Evolutionary conservation across 1,139 yeast genomes (phyloP), one percentile per base, ranked within the genome.

Genomic region (Arxiozyma heterogenica): DNA sequence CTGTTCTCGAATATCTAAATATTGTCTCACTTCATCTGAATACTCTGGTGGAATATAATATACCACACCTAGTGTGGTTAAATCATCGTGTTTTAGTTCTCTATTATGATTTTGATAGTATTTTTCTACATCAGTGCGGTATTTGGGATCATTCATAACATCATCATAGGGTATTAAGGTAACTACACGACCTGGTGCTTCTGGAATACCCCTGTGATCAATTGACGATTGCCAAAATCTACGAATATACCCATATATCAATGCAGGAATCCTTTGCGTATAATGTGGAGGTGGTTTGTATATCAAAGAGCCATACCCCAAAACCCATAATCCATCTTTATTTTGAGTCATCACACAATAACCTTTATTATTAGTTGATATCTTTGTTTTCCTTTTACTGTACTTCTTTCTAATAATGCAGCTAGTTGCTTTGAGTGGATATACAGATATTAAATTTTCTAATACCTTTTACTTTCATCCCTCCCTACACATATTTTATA

Each of bases 141-240:
- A 75, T 54, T 71, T 60, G 20, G 64, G 56, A 64, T 76, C 57
- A 49, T 60, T 47, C 51, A 72, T 73, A 63, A 89, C 73, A 63
- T 84, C 81, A 45, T 76, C 71, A 59, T 78, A 68, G 54, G 86
- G 80, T 0, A 91, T 73, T 49, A 91, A 73, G 0, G 97, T 91
- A 2, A 81, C 96, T 1, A 91, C 97, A 48, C 97, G 71, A 0
- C 98, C 98, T 0, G 96, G 96, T 11, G 72, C 68, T 54, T 81
- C 87, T 0, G 89, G 89, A 0, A 95, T 86, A 0, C 98, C 98
- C 53, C 98, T 72, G 67, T 91, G 96, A 68, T 91, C 98, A 22
- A 84, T 81, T 7, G 94, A 84, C 46, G 88, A 80, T 70, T 90
- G 96, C 97, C 97, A 91, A 67, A 91, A 91, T 53, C 96, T 73